A percentile compares a stretch with the other conserved stretches of the same genome.
Conservation (phyloP, 1,284 basidiomycete species). For the Pyrrhoderma lamaoense region DNA sequence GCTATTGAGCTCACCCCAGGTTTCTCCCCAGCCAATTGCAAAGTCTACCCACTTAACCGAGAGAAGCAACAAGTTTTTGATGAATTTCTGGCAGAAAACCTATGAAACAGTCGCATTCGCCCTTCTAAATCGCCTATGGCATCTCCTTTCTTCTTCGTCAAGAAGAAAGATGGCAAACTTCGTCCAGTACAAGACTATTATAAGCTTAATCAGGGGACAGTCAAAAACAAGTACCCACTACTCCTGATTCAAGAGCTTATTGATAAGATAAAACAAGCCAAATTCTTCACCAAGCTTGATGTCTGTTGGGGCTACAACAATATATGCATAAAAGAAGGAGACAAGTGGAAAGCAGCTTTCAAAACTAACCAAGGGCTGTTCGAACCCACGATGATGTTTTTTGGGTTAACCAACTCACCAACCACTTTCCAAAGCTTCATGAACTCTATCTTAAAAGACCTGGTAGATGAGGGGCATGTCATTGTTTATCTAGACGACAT, state of each 20-base stretch:
- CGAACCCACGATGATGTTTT: constrained; percentile 29
- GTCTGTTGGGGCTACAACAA: constrained; percentile 25
- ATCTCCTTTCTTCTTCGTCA: constrained; percentile 38
- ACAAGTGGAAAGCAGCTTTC: constrained; percentile 22
- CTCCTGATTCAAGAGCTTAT: constrained; percentile 33
- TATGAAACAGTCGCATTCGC: too few species aligned
- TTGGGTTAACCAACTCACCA: constrained; percentile 34
- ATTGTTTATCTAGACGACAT: too few species aligned
- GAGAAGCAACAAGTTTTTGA: too few species aligned
- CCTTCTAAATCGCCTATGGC: constrained; percentile 31
- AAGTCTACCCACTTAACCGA: too few species aligned
- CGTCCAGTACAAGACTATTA: constrained; percentile 38
- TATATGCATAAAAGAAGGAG: constrained; percentile 15
- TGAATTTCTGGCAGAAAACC: too few species aligned
- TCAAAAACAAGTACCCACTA: constrained; percentile 34
- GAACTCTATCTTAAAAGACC: constrained; percentile 15
- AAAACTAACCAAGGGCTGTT: constrained; percentile 26
- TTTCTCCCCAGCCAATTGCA: too few species aligned
- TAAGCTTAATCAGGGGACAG: constrained; percentile 33
- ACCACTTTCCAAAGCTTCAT: constrained; percentile 26
- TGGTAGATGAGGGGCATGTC: background rate
- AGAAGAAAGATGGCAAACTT: constrained; percentile 37
- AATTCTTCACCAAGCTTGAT: constrained; percentile 29
- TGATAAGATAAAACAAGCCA: constrained; percentile 23
- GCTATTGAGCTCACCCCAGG: too few species aligned